A percentile compares a stretch with the other conserved stretches of the same genome.
phyloP scores from a whole-genome alignment of 345 rosid species.

The Rubroshorea leprosula region DNA sequence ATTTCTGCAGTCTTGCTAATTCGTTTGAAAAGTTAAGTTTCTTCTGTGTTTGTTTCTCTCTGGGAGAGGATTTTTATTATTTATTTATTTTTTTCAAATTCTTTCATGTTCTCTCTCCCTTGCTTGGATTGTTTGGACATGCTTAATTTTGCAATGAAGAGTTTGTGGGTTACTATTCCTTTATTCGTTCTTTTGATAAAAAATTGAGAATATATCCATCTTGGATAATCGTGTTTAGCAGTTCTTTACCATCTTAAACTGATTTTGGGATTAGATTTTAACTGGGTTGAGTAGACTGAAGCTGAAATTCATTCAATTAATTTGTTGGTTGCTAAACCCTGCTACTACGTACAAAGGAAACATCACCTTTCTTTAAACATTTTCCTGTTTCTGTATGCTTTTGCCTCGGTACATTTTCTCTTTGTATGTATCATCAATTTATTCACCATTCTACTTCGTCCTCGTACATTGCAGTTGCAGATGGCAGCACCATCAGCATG shows the following conservation, averaged over 20 bases:
- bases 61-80: neutral
- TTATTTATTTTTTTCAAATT: too few species aligned
- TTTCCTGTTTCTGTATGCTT: neutral
- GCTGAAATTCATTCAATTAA: neutral
- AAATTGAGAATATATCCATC: neutral
- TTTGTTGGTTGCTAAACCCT: neutral
- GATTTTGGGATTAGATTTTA: too few species aligned
- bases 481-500: constrained; percentile 81
- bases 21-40: too few species aligned
- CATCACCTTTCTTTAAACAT: too few species aligned
- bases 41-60: too few species aligned
- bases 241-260: too few species aligned
- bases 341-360: too few species aligned
- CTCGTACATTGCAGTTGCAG: constrained; percentile 17
- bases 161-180: neutral
- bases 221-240: neutral
- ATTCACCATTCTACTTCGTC: neutral
- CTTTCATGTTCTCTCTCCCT: neutral
- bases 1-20: too few species aligned
- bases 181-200: neutral
- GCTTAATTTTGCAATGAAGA: too few species aligned
- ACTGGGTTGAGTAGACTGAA: neutral
- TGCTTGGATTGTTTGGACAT: neutral
- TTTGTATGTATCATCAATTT: neutral
- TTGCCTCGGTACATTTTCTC: neutral